Percentiles rank a stretch among this genome's conserved stretches.
These are phyloP conservation scores for Theobroma grandiflorum DNA, from an alignment of 441 rosid species.

Conservation along the genomic window DNA sequence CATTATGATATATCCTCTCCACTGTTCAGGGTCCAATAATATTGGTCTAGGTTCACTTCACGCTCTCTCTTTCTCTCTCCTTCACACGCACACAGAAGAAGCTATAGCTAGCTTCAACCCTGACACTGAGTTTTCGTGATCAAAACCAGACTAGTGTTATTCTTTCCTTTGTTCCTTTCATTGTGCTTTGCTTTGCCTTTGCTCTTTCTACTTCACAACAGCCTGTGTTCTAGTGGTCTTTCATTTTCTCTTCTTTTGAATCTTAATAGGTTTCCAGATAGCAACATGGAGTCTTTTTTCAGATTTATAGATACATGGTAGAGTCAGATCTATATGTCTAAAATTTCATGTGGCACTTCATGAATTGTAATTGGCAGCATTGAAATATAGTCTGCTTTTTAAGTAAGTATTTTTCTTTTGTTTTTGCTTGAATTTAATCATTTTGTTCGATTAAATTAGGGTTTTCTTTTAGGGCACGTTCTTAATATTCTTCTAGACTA, in stretches of 20 bases:
- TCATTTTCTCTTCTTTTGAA: neutral
- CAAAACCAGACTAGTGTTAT: neutral
- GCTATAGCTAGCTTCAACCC: neutral
- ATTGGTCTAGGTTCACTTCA: neutral
- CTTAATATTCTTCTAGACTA: neutral
- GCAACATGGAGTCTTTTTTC: too few relatives aligned
- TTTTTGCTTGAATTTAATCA: neutral
- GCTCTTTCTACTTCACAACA: neutral
- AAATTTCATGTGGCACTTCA: neutral
- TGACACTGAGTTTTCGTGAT: neutral
- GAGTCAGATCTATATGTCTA: neutral
- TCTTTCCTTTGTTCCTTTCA: neutral
- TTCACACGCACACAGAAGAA: neutral
- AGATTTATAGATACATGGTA: neutral
- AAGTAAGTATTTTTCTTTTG: neutral
- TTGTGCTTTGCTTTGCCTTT: neutral
- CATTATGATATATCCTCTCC: neutral
- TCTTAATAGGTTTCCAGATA: neutral
- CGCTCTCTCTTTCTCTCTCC: neutral
- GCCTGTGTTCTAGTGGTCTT: neutral
- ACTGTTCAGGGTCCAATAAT: neutral
- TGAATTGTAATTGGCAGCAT: neutral
- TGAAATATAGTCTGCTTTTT: neutral
- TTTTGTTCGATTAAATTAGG: constrained; percentile 9
- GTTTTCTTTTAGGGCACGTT: neutral